Conservation (phyloP, 495 filamentous ascomycete genomes). For the Penicillium taxi region DNA sequence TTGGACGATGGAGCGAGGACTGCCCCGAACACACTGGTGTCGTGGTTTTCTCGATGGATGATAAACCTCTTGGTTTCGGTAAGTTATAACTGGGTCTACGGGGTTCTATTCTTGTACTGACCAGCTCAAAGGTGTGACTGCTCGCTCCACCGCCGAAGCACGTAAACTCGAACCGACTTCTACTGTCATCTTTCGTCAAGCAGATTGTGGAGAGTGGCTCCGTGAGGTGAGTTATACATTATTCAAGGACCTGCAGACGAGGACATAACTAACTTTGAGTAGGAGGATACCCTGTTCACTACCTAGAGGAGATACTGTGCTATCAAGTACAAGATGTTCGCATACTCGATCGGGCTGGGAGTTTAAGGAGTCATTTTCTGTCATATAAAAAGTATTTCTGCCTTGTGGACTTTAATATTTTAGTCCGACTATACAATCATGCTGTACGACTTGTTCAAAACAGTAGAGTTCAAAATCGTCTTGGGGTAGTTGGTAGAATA, state of each 20-base stretch:
- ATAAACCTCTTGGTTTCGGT: background rate
- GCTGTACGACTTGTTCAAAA: too few species aligned
- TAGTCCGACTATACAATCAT: constrained; percentile 1
- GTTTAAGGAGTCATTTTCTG: constrained; percentile 18
- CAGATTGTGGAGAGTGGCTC: constrained; percentile 63
- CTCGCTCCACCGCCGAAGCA: constrained; percentile 73
- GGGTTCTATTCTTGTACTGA: background rate
- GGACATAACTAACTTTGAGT: constrained; percentile 16
- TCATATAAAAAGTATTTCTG: constrained; percentile 11
- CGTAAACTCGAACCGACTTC: constrained; percentile 80
- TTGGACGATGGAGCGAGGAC: constrained; percentile 60
- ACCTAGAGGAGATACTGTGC: constrained; percentile 21
- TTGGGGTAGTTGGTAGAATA: too few species aligned
- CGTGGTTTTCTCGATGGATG: constrained; percentile 11
- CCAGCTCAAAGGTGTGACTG: constrained; percentile 52
- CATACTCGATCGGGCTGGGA: constrained; percentile 17
- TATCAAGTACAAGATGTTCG: constrained; percentile 12
- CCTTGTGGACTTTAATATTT: constrained; percentile 3
- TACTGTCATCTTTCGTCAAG: constrained; percentile 58
- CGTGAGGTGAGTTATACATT: constrained; percentile 49
- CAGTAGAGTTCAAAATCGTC: too few species aligned
- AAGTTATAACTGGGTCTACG: background rate
- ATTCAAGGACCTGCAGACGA: too few species aligned
- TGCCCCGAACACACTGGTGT: constrained; percentile 4
- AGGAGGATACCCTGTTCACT: constrained; percentile 45